Conservation (phyloP, 2,329 filamentous ascomycete genomes). For the Penicillium frequentans region DNA sequence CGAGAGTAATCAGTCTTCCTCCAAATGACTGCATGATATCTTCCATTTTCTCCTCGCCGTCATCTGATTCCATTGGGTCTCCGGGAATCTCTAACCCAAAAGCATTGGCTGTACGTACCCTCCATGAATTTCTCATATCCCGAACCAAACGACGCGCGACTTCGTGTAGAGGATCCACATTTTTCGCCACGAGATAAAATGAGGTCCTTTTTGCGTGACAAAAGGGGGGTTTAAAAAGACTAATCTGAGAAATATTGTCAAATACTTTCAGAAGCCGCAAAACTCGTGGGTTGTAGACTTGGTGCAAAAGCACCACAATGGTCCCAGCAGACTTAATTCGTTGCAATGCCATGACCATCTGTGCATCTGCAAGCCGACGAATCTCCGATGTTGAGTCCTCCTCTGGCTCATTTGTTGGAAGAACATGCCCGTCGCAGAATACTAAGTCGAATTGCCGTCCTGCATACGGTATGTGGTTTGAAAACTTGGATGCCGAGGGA, state of each 20-base stretch:
- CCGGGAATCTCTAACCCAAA: neutral
- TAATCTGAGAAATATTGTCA: neutral
- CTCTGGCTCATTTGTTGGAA: neutral
- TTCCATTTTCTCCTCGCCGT: neutral
- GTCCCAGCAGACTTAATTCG: conserved; percentile 2
- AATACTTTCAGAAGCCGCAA: neutral
- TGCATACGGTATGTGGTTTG: neutral
- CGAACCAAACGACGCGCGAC: neutral
- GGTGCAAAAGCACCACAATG: conserved; percentile 1
- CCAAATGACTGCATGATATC: neutral
- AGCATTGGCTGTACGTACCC: neutral
- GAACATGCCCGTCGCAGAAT: neutral
- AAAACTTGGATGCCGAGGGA: neutral
- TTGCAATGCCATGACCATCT: neutral
- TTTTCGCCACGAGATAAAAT: conserved; percentile 4
- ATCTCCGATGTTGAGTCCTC: neutral
- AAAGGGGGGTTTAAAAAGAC: neutral
- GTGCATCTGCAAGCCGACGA: neutral
- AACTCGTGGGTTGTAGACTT: neutral
- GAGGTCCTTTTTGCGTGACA: conserved; percentile 1
- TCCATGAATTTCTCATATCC: neutral
- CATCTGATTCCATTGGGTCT: neutral
- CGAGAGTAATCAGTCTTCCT: neutral
- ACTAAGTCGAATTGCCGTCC: neutral
- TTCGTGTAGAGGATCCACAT: neutral